These are phyloP conservation scores for Penicillium sclerotiorum DNA, from an alignment of 2,329 filamentous ascomycete genomes.

Conservation along the genomic window DNA sequence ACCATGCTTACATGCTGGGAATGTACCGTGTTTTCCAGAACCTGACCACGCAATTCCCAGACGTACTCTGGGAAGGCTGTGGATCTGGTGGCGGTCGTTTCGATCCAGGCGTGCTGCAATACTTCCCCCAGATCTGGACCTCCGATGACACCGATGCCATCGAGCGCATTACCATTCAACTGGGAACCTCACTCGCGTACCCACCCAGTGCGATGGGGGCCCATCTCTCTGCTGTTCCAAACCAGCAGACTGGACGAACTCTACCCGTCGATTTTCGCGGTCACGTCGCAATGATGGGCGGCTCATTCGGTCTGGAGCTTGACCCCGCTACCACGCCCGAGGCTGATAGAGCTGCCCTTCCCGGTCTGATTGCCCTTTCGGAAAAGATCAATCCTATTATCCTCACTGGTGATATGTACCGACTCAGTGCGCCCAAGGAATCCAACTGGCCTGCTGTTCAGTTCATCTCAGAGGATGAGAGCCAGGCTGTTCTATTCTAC, in stretches of 20 bases:
- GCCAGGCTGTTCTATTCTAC: slow-evolving; percentile 58
- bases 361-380: slow-evolving; percentile 56
- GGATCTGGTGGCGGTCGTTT: slow-evolving; percentile 67
- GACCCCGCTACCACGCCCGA: slow-evolving; percentile 56
- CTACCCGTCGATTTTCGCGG: slow-evolving; percentile 63
- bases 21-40: slow-evolving; percentile 64
- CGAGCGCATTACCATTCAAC: slow-evolving; percentile 63
- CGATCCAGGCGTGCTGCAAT: slow-evolving; percentile 64
- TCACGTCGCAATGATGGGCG: slow-evolving; percentile 70
- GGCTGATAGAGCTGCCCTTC: slow-evolving; percentile 58
- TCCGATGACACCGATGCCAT: slow-evolving; percentile 67
- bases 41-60: slow-evolving; percentile 61
- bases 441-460: slow-evolving; percentile 66
- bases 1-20: slow-evolving; percentile 65
- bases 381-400: slow-evolving; percentile 63
- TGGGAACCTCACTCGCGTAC: slow-evolving; percentile 66
- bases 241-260: slow-evolving; percentile 58
- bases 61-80: slow-evolving; percentile 68
- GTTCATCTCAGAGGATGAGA: slow-evolving; percentile 58
- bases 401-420: slow-evolving; percentile 61
- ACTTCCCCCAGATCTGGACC: slow-evolving; percentile 68
- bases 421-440: slow-evolving; percentile 59
- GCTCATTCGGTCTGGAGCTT: slow-evolving; percentile 67
- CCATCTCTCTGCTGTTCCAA: slow-evolving; percentile 65
- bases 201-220: slow-evolving; percentile 66